Conservation (phyloP, 768 basidiomycete species). For the Xerocomus brunneocitrinus region DNA sequence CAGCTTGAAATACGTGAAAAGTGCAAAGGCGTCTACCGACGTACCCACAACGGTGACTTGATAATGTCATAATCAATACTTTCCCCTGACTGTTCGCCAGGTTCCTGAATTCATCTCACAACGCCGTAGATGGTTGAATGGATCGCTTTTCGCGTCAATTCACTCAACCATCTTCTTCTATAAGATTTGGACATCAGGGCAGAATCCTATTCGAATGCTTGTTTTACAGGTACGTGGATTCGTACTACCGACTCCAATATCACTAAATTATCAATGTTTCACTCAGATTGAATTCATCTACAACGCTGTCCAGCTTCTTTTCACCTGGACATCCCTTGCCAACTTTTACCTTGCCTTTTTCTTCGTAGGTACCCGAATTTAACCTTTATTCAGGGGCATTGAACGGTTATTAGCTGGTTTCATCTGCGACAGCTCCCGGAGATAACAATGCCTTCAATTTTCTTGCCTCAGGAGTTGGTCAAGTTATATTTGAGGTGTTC, state of each 20-base stretch:
- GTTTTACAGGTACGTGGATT: conserved; percentile 45
- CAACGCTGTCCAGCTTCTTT: conserved; percentile 82
- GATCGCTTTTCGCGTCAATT: conserved; percentile 88
- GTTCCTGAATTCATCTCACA: conserved; percentile 95
- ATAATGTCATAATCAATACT: neutral
- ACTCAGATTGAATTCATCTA: conserved; percentile 84
- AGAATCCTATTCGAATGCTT: conserved; percentile 80
- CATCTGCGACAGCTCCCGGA: conserved; percentile 62
- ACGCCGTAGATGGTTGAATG: conserved; percentile 83
- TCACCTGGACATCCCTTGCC: conserved; percentile 91
- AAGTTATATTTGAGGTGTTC: conserved; percentile 74
- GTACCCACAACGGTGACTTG: conserved; percentile 70
- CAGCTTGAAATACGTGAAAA: conserved; percentile 86
- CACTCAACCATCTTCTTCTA: conserved; percentile 89
- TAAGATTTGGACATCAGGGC: conserved; percentile 89
- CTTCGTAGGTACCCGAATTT: conserved; percentile 57
- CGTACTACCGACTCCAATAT: neutral
- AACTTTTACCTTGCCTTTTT: conserved; percentile 95
- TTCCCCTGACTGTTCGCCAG: conserved; percentile 24
- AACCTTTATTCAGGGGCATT: conserved; percentile 18
- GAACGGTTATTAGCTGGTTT: conserved; percentile 56
- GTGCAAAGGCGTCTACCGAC: conserved; percentile 93
- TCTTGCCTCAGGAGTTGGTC: conserved; percentile 66
- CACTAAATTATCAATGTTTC: neutral
- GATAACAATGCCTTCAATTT: conserved; percentile 75